phyloP scores from a whole-genome alignment of 164 flowering plant species.

The Malania oleifera region DNA sequence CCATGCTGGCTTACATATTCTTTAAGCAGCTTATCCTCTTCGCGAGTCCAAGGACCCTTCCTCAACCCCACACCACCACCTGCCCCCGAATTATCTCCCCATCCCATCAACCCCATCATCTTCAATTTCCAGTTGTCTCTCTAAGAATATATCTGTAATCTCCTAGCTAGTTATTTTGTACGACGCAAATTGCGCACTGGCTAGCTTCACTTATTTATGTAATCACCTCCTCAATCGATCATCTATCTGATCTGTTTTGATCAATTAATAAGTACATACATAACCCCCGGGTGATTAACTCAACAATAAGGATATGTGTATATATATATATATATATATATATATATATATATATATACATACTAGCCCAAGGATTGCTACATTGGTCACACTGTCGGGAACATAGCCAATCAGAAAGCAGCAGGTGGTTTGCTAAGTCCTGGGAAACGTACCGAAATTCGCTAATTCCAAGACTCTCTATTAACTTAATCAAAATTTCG shows the following conservation, averaged over 20 bases:
- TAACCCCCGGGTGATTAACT: too few relatives aligned
- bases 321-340: too few relatives aligned
- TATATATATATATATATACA: too few relatives aligned
- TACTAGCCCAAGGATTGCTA: slow-evolving; percentile 10
- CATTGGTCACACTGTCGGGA: slow-evolving; percentile 1
- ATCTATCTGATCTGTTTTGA: background rate
- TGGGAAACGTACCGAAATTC: background rate
- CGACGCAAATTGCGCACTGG: slow-evolving; percentile 3
- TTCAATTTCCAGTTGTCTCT: background rate
- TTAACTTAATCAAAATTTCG: background rate
- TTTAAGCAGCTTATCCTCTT: slow-evolving; percentile 48
- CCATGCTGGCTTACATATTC: slow-evolving; percentile 45
- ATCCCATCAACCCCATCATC: slow-evolving; percentile 16
- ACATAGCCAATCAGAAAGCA: slow-evolving; percentile 1
- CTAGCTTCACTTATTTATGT: slow-evolving; percentile 1
- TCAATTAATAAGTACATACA: too few relatives aligned
- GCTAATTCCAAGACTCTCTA: background rate
- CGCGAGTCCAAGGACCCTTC: slow-evolving; percentile 68
- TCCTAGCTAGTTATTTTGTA: slow-evolving; percentile 12
- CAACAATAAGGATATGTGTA: too few relatives aligned
- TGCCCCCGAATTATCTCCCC: slow-evolving; percentile 23
- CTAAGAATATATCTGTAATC: slow-evolving; percentile 1
- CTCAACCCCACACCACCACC: slow-evolving; percentile 42
- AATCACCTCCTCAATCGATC: slow-evolving; percentile 4
- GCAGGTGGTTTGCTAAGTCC: slow-evolving; percentile 7